Percentiles rank a stretch among this genome's conserved stretches.
Conservation (phyloP, 2,329 filamentous ascomycete species). For the Aspergillus sp. region DNA sequence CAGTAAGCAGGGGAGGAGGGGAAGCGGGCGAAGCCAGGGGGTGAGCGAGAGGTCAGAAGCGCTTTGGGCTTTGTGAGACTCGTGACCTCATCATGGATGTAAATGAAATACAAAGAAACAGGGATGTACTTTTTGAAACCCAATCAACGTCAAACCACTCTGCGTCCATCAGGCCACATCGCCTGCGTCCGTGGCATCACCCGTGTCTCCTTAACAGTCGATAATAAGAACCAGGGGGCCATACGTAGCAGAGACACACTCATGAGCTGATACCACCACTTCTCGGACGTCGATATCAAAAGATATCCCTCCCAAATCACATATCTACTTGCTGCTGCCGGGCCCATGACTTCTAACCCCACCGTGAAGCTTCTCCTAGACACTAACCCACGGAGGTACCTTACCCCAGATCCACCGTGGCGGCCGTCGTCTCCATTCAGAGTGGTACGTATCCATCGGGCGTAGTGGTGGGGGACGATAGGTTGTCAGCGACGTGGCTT, state of each 20-base stretch:
- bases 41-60: neutral
- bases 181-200: neutral
- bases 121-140: neutral
- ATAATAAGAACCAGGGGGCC: neutral
- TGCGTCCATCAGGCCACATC: neutral
- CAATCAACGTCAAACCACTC: neutral
- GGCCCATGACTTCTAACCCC: constrained; percentile 3
- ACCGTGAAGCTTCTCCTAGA: constrained; percentile 1
- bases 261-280: neutral
- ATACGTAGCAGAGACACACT: neutral
- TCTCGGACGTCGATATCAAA: neutral
- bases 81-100: neutral
- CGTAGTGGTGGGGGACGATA: neutral
- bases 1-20: neutral
- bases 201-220: neutral
- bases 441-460: neutral
- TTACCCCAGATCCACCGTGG: constrained; percentile 12
- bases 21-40: neutral
- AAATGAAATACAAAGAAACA: neutral
- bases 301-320: no score
- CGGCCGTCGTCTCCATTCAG: neutral
- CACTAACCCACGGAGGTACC: constrained; percentile 2
- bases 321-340: neutral
- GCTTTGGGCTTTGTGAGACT: neutral
- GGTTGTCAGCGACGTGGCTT: neutral